Evolutionary conservation across 257 asterid species (phyloP), one percentile per base, ranked within the genome.

Genomic region (Petrea volubilis): DNA sequence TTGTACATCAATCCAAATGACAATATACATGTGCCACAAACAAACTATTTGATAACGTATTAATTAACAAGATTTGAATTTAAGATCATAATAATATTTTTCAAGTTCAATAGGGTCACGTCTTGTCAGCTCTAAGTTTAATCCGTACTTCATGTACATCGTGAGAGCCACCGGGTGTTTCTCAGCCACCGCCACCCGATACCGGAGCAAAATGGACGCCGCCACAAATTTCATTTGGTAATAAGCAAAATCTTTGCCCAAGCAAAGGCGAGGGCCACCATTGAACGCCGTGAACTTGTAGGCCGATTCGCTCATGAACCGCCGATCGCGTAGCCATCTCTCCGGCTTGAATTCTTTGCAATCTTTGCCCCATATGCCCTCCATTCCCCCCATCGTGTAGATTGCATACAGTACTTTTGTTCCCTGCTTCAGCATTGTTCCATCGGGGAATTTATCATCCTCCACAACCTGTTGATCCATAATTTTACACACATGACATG

Each of bases 211-310:
- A 17, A 94, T 85, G 25, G 99, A 88, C 23, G 99, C 95, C 0
- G 97, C 99, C 0, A 62, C 95, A 51, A 94, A 91, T 74, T 89
- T 94, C 99, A 94, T 94, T 29, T 94, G 97, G 51, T 94, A 91
- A 58, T 91, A 94, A 5, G 99, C 99, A 21, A 94, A 94, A 52
- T 94, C 99, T 68, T 89, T 91, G 59, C 99, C 99, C 52, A 94
- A 77, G 71, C 99, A 94, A 6, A 94, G 94, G 23, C 98, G 80
- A 1, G 98, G 98, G 1, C 98, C 98, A 21, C 96, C 98, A 38
- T 93, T 93, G 77, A 93, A 93, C 1, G 98, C 98, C 0, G 97
- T 79, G 81, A 93, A 93, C 79, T 90, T 92, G 83, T 93, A 93
- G 38, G 97, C 97, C 1, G 97, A 86, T 76, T 91, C 98, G 61